These are phyloP conservation scores for Simmondsia chinensis DNA, from an alignment of 148 eudicot species.

Conservation along the genomic window DNA sequence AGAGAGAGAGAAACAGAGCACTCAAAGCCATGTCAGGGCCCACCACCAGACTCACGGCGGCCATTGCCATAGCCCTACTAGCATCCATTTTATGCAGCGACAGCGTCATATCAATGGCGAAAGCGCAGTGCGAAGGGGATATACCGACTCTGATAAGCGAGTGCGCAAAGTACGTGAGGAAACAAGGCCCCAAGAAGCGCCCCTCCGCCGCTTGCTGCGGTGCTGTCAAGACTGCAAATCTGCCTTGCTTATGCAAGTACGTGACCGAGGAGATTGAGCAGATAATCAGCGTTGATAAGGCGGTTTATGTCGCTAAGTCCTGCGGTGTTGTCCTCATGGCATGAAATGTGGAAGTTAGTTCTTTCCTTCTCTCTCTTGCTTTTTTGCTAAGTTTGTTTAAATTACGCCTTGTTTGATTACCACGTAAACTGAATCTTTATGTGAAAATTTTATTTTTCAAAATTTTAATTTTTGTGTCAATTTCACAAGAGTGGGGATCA, in stretches of 20 bases:
- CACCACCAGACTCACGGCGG: neutral
- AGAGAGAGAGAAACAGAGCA: no score
- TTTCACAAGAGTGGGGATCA: no score
- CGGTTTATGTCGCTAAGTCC: conserved; percentile 21
- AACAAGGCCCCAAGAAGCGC: conserved; percentile 12
- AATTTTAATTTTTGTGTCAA: no score
- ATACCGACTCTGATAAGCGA: conserved; percentile 13
- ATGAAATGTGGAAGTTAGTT: conserved; percentile 33
- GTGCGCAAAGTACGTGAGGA: conserved; percentile 18
- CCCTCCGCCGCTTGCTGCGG: conserved; percentile 24
- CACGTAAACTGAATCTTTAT: no score
- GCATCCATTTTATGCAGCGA: neutral
- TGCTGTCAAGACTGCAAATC: conserved; percentile 15
- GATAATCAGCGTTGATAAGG: conserved; percentile 17
- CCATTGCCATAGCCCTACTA: neutral
- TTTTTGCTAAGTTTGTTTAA: no score
- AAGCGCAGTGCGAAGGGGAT: conserved; percentile 18
- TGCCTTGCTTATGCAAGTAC: conserved; percentile 30
- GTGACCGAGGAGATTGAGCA: conserved; percentile 20
- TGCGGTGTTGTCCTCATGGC: conserved; percentile 21
- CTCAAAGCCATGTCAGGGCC: no score
- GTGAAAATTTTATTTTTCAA: no score
- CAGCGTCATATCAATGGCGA: neutral
- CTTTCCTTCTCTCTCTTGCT: no score
- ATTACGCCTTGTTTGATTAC: no score